Evolutionary conservation across 2,329 filamentous ascomycete species (phyloP), one percentile per base, ranked within the genome.

Genomic region (Colletotrichum sp.): DNA sequence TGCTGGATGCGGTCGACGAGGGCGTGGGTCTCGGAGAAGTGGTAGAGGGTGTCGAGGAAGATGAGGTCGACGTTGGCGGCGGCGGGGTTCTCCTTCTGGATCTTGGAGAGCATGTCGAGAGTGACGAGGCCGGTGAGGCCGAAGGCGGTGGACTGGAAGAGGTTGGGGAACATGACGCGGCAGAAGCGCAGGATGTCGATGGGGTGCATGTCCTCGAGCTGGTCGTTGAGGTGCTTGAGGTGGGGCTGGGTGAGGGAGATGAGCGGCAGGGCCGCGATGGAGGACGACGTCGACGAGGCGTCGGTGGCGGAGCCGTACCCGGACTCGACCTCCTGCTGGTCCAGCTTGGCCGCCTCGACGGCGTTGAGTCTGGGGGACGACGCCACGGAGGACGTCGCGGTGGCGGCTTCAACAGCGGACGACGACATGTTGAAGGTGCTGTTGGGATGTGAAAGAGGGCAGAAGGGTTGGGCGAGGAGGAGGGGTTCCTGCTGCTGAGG

Each of bases 121-220:
- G 94, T 96, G 79, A 93, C 95, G 39, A 97, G 92, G 59, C 95
- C 95, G 3, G 94, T 95, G 77, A 96, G 87, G 69, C 95, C 95
- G 82, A 96, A 96, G 72, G 95, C 95, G 15, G 95, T 96, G 59
- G 94, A 95, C 86, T 97, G 95, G 87, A 92, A 98, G 60, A 99
- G 92, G 83, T 94, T 94, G 81, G 97, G 97, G 81, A 99, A 94
- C 80, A 96, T 94, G 80, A 95, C 93, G 83, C 96, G 94, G 89
- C 94, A 95, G 94, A 98, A 98, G 87, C 93, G 94, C 77, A 99
- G 91, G 81, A 99, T 94, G 79, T 98, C 96, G 90, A 96, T 90
- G 77, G 97, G 95, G 83, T 96, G 92, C 85, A 99, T 94, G 82
- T 93, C 91, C 85, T 97, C 95, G 80, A 99, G 89, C 86, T 98